Evolutionary conservation across 257 asterid genomes (phyloP).

Genomic region (Gynochthodes officinalis): DNA sequence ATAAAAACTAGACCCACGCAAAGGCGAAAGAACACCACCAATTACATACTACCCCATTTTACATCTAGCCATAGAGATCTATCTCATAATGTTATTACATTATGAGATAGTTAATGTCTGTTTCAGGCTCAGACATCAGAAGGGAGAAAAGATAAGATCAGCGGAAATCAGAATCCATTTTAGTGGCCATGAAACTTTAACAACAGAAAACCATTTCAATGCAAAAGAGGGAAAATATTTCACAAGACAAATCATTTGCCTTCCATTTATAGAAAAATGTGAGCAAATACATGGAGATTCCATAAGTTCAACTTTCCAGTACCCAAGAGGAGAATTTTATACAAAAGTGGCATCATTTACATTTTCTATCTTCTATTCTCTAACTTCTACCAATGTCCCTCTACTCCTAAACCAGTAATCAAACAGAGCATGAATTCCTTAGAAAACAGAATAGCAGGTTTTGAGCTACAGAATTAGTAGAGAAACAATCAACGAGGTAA

Average conservation of each 20-base stretch:
- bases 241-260: background rate
- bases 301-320: background rate
- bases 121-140: background rate
- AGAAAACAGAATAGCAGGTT: background rate
- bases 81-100: too few species aligned
- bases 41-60: background rate
- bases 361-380: background rate
- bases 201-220: background rate
- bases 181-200: background rate
- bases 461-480: background rate
- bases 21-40: background rate
- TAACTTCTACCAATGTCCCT: background rate
- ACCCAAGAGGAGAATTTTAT: background rate
- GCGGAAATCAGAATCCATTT: background rate
- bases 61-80: background rate
- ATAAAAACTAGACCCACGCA: background rate
- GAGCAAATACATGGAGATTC: background rate
- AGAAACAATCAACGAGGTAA: background rate
- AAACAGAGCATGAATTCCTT: background rate
- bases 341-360: background rate
- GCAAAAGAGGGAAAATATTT: background rate
- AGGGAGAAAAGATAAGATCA: background rate
- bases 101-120: background rate
- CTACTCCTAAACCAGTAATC: too few species aligned
- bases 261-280: conserved; percentile 1